phyloP scores from a whole-genome alignment of 2,329 filamentous ascomycete species.

The Erysiphe pulchra region DNA sequence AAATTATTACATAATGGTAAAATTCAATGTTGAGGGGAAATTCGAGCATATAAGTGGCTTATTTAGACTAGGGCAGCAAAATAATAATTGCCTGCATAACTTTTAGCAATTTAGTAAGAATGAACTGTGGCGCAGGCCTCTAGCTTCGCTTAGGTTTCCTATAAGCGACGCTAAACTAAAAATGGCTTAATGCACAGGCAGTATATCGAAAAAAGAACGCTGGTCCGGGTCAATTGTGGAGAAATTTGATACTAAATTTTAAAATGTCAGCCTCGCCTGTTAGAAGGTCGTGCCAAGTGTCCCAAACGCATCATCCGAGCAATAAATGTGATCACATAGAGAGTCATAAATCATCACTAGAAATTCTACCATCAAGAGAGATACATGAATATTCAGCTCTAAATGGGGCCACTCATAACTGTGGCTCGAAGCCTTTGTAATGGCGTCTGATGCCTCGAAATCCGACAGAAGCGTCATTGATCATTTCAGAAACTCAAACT shows the following conservation, averaged over 20 bases:
- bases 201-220: no score
- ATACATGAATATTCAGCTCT: neutral
- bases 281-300: neutral
- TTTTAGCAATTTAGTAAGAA: no score
- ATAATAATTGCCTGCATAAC: no score
- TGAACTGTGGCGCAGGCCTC: no score
- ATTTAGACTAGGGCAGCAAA: no score
- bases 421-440: conserved; percentile 4
- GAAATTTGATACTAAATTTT: neutral
- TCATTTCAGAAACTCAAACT: conserved; percentile 6
- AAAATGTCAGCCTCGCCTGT: neutral
- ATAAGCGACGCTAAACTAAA: no score
- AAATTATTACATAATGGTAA: no score
- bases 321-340: neutral
- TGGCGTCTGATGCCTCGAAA: conserved; percentile 7
- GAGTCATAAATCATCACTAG: neutral
- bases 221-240: no score
- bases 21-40: no score
- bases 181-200: no score
- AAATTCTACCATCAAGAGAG: neutral
- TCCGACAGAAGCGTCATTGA: conserved; percentile 1
- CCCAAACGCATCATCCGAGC: neutral
- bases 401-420: neutral
- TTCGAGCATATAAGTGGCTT: no score
- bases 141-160: no score